These are phyloP conservation scores for Paramarasmius palmivorus DNA, from an alignment of 1,284 basidiomycete genomes.

Conservation along the genomic window DNA sequence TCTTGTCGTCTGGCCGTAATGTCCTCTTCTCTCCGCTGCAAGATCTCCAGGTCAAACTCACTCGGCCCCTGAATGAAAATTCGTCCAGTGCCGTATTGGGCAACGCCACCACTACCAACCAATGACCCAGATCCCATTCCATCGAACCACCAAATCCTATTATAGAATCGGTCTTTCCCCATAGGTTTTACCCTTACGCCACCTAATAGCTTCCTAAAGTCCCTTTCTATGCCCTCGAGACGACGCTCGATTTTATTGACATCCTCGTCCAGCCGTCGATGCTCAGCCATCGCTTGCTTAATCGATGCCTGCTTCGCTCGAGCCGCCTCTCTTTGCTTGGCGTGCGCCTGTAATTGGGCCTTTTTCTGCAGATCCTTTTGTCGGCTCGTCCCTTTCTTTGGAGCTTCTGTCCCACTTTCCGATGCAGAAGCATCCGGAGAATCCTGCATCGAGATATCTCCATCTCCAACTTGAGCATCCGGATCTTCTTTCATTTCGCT, in stretches of 20 bases:
- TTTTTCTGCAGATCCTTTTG: conserved; percentile 55
- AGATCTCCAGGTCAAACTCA: conserved; percentile 71
- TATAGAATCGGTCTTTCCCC: conserved; percentile 91
- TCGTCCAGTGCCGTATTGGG: conserved; percentile 85
- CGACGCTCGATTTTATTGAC: conserved; percentile 77
- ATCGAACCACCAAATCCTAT: conserved; percentile 98
- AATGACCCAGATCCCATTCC: conserved; percentile 87
- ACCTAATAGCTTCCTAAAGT: conserved; percentile 86
- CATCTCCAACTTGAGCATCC: conserved; percentile 37
- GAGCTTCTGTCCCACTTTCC: conserved; percentile 54
- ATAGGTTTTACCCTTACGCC: conserved; percentile 85
- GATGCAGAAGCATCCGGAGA: conserved; percentile 62
- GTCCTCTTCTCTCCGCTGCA: conserved; percentile 60
- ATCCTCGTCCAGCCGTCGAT: conserved; percentile 85
- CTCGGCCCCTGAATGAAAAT: conserved; percentile 90
- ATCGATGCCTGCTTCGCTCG: conserved; percentile 71
- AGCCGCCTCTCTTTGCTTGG: conserved; percentile 76
- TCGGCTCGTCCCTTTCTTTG: conserved; percentile 44
- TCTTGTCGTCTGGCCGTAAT: conserved; percentile 60
- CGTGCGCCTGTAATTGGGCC: conserved; percentile 59
- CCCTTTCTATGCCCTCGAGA: conserved; percentile 87
- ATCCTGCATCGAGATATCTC: conserved; percentile 60
- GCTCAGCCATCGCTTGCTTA: conserved; percentile 73
- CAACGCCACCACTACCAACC: conserved; percentile 70
- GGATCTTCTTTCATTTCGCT: conserved; percentile 57